These are phyloP conservation scores for Vitis rupestris DNA, from an alignment of 164 flowering plant species.

Conservation along the genomic window DNA sequence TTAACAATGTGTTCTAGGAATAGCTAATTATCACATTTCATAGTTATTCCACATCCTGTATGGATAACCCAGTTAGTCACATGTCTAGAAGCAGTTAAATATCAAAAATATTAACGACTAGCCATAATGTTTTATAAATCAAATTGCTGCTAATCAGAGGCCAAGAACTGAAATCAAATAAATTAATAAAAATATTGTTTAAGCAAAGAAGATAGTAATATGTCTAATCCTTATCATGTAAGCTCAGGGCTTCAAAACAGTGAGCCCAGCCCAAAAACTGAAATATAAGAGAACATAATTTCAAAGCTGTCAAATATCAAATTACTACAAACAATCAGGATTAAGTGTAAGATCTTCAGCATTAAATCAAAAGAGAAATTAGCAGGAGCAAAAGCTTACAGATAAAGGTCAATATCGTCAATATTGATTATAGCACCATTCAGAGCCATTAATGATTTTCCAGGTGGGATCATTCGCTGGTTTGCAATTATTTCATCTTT, in stretches of 20 bases:
- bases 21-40: too few relatives aligned
- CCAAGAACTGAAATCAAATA: too few relatives aligned
- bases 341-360: not conserved
- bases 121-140: too few relatives aligned
- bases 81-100: too few relatives aligned
- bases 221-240: not conserved
- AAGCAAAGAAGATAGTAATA: not conserved
- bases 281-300: not conserved
- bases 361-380: not conserved
- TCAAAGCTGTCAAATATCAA: not conserved
- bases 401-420: slow-evolving; percentile 90
- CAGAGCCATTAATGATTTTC: slow-evolving; percentile 96
- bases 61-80: too few relatives aligned
- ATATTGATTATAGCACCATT: slow-evolving; percentile 95
- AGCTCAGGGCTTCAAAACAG: not conserved
- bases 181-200: too few relatives aligned
- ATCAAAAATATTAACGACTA: too few relatives aligned
- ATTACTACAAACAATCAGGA: not conserved
- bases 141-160: too few relatives aligned
- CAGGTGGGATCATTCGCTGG: slow-evolving; percentile 97
- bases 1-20: too few relatives aligned
- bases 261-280: not conserved
- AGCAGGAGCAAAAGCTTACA: slow-evolving; percentile 51
- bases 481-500: slow-evolving; percentile 92
- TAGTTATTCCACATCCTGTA: too few relatives aligned